Conservation (phyloP, 208 protist species). For the Ichthyophonus hoferi region DNA sequence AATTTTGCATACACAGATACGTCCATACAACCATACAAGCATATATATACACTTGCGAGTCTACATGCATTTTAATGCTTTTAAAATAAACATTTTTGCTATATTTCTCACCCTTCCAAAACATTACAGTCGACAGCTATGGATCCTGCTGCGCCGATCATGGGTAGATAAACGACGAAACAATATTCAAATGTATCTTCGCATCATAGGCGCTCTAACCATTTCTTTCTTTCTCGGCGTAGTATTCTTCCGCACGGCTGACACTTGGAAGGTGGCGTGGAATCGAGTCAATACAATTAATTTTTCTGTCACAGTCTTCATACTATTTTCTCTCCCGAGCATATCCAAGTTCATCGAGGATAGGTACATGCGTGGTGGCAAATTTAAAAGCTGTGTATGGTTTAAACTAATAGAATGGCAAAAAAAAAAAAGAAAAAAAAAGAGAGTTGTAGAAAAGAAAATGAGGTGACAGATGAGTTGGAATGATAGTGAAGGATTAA, state of each 20-base stretch:
- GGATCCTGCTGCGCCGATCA: neutral
- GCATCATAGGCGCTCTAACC: neutral
- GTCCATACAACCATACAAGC: neutral
- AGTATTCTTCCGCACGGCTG: neutral
- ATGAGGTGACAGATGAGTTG: no score
- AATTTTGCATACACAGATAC: neutral
- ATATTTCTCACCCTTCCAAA: neutral
- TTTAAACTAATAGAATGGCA: no score
- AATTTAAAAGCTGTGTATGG: no score
- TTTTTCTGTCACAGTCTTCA: constrained; percentile 26
- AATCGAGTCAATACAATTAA: constrained; percentile 31
- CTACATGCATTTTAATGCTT: neutral
- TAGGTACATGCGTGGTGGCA: neutral
- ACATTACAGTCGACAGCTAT: neutral
- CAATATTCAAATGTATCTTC: constrained; percentile 19
- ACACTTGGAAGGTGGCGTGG: constrained; percentile 7
- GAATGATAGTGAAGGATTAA: neutral
- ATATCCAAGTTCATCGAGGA: constrained; percentile 35
- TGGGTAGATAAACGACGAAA: constrained; percentile 15
- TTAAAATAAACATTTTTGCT: neutral
- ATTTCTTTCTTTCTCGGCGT: constrained; percentile 2
- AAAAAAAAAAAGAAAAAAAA: no score
- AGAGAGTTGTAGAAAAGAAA: no score
- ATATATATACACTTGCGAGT: no score
- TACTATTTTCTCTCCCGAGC: constrained; percentile 6